Evolutionary conservation across 495 filamentous ascomycete genomes (phyloP).

Genomic region (Daldinia childiae): DNA sequence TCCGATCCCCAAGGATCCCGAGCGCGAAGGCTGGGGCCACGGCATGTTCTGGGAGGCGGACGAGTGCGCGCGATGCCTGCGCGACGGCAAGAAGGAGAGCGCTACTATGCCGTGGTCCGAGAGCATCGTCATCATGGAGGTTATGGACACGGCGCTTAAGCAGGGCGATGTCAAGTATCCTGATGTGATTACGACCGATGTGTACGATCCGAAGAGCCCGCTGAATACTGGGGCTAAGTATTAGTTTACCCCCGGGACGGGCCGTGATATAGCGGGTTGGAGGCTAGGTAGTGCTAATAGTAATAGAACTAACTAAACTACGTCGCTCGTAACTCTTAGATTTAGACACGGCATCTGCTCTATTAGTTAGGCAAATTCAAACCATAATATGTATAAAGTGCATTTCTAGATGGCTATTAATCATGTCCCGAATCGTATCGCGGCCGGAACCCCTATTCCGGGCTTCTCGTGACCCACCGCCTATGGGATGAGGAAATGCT

Average conservation of each 20-base stretch:
- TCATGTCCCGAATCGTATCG: not conserved
- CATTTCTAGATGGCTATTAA: not conserved
- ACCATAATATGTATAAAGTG: not conserved
- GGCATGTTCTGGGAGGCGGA: constrained; percentile 98
- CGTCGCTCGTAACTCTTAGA: not conserved
- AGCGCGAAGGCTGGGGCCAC: constrained; percentile 64
- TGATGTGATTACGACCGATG: constrained; percentile 78
- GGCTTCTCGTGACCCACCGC: not conserved
- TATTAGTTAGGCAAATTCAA: not conserved
- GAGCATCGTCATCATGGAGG: constrained; percentile 91
- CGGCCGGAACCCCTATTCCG: not conserved
- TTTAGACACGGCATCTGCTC: not conserved
- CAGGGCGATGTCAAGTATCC: constrained; percentile 84
- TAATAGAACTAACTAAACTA: not conserved
- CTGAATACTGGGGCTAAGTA: constrained; percentile 58
- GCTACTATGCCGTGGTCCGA: constrained; percentile 77
- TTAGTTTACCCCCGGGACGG: not conserved
- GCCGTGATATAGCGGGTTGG: not conserved
- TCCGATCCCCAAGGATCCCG: constrained; percentile 66
- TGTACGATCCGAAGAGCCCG: constrained; percentile 68
- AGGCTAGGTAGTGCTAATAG: not conserved
- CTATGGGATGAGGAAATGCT: not conserved
- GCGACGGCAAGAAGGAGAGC: constrained; percentile 85
- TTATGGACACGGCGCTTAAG: constrained; percentile 87
- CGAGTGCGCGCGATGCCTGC: constrained; percentile 82